Percentiles rank a stretch among this genome's conserved stretches.
Conservation (phyloP, 2,329 filamentous ascomycete genomes). For the Ophiostoma piceae region DNA sequence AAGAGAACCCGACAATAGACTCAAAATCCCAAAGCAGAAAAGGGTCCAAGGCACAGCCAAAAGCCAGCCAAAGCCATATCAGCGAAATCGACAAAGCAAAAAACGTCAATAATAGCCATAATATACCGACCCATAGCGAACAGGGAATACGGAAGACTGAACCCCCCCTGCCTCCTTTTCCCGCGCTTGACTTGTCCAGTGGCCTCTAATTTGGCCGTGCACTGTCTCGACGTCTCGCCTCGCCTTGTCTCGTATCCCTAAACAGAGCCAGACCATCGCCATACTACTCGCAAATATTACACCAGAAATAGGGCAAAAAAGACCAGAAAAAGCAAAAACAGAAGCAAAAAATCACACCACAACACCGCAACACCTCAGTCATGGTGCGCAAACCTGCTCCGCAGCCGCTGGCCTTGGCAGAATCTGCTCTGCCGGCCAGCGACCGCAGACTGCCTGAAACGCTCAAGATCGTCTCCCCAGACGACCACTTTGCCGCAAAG, state of each 20-base stretch:
- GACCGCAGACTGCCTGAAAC: constrained; percentile 36
- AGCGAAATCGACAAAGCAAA: constrained; percentile 1
- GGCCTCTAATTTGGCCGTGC: constrained; percentile 14
- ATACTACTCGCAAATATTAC: background rate
- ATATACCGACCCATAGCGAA: constrained; percentile 10
- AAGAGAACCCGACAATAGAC: background rate
- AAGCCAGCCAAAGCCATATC: background rate
- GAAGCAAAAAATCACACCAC: background rate
- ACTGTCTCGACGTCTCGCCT: constrained; percentile 15
- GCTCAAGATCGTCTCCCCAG: constrained; percentile 34
- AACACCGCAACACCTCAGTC: constrained; percentile 19
- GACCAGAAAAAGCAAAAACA: background rate
- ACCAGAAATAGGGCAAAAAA: background rate
- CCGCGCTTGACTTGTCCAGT: constrained; percentile 12
- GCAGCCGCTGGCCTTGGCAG: constrained; percentile 52
- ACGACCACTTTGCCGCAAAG: constrained; percentile 33
- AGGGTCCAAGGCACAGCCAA: background rate
- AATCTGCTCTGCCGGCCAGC: constrained; percentile 35
- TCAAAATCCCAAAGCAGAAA: background rate
- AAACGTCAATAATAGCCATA: background rate
- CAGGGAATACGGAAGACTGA: constrained; percentile 12
- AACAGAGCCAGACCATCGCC: constrained; percentile 10
- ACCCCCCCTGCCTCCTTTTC: constrained; percentile 13
- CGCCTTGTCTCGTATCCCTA: constrained; percentile 14
- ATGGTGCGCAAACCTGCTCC: constrained; percentile 57